Conservation (phyloP, 2,329 filamentous ascomycete genomes). For the Pleoardoris graminearum region DNA sequence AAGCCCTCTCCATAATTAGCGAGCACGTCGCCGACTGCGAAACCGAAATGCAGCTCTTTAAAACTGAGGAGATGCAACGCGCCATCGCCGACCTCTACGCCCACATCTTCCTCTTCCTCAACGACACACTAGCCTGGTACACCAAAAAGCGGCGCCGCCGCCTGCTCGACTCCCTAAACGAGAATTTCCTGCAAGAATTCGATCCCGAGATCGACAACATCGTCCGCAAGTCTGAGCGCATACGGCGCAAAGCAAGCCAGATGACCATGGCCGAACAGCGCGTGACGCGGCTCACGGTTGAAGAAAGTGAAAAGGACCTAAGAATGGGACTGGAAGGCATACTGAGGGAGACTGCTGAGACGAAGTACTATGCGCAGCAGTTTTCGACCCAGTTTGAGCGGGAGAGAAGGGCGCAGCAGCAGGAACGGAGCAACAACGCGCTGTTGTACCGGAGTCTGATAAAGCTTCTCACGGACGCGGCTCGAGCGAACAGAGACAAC, state of each 20-base stretch:
- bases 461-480: constrained; percentile 1
- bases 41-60: constrained; percentile 18
- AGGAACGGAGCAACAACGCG: not conserved
- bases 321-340: constrained; percentile 4
- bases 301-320: constrained; percentile 2
- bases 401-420: not conserved
- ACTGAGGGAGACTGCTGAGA: constrained; percentile 1
- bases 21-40: constrained; percentile 21
- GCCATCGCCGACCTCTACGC: constrained; percentile 24
- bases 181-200: constrained; percentile 23
- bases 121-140: constrained; percentile 27
- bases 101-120: constrained; percentile 28
- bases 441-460: not conserved
- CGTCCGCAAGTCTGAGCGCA: constrained; percentile 4
- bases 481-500: not conserved
- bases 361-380: not conserved
- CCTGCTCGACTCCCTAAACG: constrained; percentile 19
- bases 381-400: not conserved
- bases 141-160: constrained; percentile 16
- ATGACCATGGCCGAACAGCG: constrained; percentile 7
- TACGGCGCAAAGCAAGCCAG: not conserved
- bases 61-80: constrained; percentile 19
- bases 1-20: constrained; percentile 23
- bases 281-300: not conserved
- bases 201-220: constrained; percentile 21